Conservation (phyloP, 2,329 filamentous ascomycete genomes). For the Zalaria obscura region DNA sequence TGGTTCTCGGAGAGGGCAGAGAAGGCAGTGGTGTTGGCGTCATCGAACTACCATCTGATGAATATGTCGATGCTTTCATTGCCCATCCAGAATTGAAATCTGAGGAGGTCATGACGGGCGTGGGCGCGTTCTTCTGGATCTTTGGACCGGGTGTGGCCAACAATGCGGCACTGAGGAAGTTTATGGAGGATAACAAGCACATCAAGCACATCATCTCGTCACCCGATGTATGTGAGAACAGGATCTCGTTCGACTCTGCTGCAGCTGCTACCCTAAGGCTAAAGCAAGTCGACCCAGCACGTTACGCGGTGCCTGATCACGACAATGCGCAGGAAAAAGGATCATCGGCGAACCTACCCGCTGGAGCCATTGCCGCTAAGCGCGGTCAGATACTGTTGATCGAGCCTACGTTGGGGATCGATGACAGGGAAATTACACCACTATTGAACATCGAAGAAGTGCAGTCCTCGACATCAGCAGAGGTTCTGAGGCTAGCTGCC, state of each 20-base stretch:
- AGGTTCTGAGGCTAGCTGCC: conserved; percentile 41
- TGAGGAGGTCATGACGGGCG: conserved; percentile 47
- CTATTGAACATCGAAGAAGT: conserved; percentile 36
- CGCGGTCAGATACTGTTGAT: conserved; percentile 21
- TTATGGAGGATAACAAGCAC: conserved; percentile 48
- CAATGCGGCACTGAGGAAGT: conserved; percentile 49
- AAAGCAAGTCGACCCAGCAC: conserved; percentile 55
- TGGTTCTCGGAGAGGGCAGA: conserved; percentile 60
- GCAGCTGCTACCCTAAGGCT: conserved; percentile 55
- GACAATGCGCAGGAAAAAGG: conserved; percentile 32
- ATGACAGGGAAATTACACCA: conserved; percentile 32
- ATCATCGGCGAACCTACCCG: not conserved
- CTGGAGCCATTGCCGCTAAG: conserved; percentile 14
- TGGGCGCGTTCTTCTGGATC: conserved; percentile 67
- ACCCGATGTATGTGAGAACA: conserved; percentile 59
- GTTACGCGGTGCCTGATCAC: conserved; percentile 57
- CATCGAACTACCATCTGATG: conserved; percentile 58
- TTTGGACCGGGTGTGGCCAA: conserved; percentile 54
- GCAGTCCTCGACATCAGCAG: conserved; percentile 23
- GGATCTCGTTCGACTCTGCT: conserved; percentile 53
- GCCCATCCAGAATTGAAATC: conserved; percentile 58
- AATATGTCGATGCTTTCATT: conserved; percentile 58
- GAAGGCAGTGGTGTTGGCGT: conserved; percentile 64
- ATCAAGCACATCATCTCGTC: conserved; percentile 68
- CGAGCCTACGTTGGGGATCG: conserved; percentile 23